Evolutionary conservation across 306 rosid species (phyloP).

Genomic region (Fagus sylvatica): DNA sequence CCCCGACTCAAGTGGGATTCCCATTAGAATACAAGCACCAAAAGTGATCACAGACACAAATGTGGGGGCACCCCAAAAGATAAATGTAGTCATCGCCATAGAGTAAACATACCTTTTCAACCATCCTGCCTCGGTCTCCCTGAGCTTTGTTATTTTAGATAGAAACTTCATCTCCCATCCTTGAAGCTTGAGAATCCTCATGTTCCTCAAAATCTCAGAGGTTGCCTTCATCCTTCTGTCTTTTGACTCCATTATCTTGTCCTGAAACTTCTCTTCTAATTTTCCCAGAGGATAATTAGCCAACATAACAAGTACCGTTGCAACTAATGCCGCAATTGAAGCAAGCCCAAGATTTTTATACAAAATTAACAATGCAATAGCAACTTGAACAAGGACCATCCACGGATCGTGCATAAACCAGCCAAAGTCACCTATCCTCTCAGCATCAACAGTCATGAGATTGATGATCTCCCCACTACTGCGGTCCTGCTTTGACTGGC

Average conservation of each 20-base stretch:
- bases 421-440: slow-evolving; percentile 41
- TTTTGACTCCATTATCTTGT: slow-evolving; percentile 55
- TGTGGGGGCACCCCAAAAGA: slow-evolving; percentile 52
- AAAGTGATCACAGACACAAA: slow-evolving; percentile 54
- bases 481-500: slow-evolving; percentile 44
- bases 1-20: slow-evolving; percentile 57
- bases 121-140: slow-evolving; percentile 47
- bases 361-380: slow-evolving; percentile 41
- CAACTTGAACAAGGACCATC: slow-evolving; percentile 42
- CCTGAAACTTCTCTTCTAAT: slow-evolving; percentile 43
- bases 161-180: slow-evolving; percentile 73
- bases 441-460: slow-evolving; percentile 57
- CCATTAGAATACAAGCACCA: slow-evolving; percentile 41
- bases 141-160: slow-evolving; percentile 37
- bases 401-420: slow-evolving; percentile 47
- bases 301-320: slow-evolving; percentile 49
- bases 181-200: slow-evolving; percentile 65
- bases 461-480: slow-evolving; percentile 57
- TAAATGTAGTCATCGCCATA: slow-evolving; percentile 30
- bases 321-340: slow-evolving; percentile 41
- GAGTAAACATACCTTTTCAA: slow-evolving; percentile 43
- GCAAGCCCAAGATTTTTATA: slow-evolving; percentile 54
- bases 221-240: slow-evolving; percentile 58
- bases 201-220: slow-evolving; percentile 59
- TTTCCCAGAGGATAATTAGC: slow-evolving; percentile 52